Percentiles rank a stretch among this genome's conserved stretches.
Conservation (phyloP, 371 early-diverging fungal genomes). For the Blakeslea trispora region DNA sequence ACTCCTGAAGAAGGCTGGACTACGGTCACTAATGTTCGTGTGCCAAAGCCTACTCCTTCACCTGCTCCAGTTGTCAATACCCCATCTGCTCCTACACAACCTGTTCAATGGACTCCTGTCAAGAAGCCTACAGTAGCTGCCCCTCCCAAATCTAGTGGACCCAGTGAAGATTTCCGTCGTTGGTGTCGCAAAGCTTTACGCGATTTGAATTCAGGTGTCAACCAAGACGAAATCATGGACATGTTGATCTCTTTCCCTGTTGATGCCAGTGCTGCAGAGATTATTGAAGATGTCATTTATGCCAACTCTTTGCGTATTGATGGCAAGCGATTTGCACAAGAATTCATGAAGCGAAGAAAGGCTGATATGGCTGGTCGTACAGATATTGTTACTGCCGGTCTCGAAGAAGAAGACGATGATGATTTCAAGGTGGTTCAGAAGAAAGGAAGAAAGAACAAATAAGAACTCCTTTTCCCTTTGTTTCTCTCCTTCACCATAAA, state of each 20-base stretch:
- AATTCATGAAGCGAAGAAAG: constrained; percentile 78
- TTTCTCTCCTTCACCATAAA: neutral
- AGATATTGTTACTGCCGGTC: constrained; percentile 33
- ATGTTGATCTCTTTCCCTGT: constrained; percentile 80
- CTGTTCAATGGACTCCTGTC: constrained; percentile 37
- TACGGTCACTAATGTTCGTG: constrained; percentile 44
- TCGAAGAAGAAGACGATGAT: constrained; percentile 26
- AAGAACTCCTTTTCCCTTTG: constrained; percentile 1
- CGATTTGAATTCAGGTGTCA: constrained; percentile 66
- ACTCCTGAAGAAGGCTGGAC: constrained; percentile 39
- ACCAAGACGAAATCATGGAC: constrained; percentile 75
- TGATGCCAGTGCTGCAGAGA: constrained; percentile 70
- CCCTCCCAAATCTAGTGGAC: constrained; percentile 29
- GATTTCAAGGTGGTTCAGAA: constrained; percentile 33
- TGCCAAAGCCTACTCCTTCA: constrained; percentile 28
- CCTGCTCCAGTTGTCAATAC: constrained; percentile 14
- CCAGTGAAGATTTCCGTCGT: constrained; percentile 75
- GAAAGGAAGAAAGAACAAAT: constrained; percentile 31
- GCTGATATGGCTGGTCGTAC: constrained; percentile 65
- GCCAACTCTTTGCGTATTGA: constrained; percentile 74
- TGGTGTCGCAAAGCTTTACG: constrained; percentile 75
- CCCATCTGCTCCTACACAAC: constrained; percentile 23
- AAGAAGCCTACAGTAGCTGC: constrained; percentile 21
- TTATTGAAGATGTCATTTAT: constrained; percentile 81
- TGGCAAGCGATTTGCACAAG: constrained; percentile 78